Conservation (phyloP, 2,329 filamentous ascomycete genomes). For the Aspergillus fumigatus region DNA sequence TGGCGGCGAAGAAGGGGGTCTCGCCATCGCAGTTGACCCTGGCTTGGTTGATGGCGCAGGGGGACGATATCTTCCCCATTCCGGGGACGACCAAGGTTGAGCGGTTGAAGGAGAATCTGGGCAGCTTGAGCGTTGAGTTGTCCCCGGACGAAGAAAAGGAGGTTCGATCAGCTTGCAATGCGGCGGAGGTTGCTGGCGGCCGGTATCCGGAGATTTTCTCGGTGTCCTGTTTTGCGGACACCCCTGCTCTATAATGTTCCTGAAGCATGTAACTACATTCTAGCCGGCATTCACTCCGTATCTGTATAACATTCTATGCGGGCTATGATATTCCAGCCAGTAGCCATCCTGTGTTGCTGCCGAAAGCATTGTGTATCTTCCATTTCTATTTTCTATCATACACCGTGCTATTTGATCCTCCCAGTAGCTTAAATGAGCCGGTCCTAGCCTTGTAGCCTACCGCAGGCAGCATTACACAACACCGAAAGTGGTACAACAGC, state of each 20-base stretch:
- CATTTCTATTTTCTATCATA: too few relatives aligned
- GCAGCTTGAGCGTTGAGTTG: conserved; percentile 12
- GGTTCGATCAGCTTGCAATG: conserved; percentile 6
- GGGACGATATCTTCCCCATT: conserved; percentile 58
- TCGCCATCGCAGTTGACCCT: conserved; percentile 56
- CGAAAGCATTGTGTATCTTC: too few relatives aligned
- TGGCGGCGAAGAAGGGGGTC: conserved; percentile 52
- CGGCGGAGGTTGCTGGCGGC: conserved; percentile 4
- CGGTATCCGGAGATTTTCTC: conserved; percentile 5
- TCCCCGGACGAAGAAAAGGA: conserved; percentile 11
- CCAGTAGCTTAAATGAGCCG: too few relatives aligned
- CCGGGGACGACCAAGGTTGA: conserved; percentile 50
- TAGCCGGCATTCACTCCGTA: too few relatives aligned
- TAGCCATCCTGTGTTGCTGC: too few relatives aligned
- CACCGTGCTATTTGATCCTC: too few relatives aligned
- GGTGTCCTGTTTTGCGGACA: conserved; percentile 8
- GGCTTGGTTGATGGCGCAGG: conserved; percentile 60
- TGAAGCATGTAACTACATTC: background rate
- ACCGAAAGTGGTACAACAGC: too few relatives aligned
- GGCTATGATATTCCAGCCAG: too few relatives aligned
- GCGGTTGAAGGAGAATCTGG: conserved; percentile 44
- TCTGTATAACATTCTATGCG: too few relatives aligned
- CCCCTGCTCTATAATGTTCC: background rate
- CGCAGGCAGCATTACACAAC: too few relatives aligned
- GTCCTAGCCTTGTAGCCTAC: too few relatives aligned